Percentiles rank a stretch among this genome's conserved stretches.
These are phyloP conservation scores for Tuber aestivum DNA, from an alignment of 495 filamentous ascomycete genomes.

Conservation along the genomic window DNA sequence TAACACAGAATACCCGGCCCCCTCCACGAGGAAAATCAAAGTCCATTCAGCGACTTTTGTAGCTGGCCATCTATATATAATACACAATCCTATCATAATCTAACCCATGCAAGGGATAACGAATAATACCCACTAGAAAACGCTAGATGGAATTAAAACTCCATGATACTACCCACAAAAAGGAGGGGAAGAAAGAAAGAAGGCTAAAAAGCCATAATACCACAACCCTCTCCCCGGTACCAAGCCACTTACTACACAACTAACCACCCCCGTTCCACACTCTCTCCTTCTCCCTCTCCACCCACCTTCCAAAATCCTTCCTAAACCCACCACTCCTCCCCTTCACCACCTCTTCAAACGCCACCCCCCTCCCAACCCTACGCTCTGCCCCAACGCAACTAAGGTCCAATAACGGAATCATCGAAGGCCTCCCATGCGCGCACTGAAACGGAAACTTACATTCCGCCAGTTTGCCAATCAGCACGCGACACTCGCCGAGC, in stretches of 20 bases:
- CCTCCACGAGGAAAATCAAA: background rate
- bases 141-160: background rate
- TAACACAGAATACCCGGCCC: background rate
- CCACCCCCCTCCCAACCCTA: conserved; percentile 13
- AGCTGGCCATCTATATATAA: background rate
- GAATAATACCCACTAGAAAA: conserved; percentile 5
- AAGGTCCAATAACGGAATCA: conserved; percentile 63
- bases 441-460: conserved; percentile 91
- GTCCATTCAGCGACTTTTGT: background rate
- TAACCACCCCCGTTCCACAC: background rate
- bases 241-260: background rate
- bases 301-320: conserved; percentile 23
- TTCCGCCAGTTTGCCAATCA: conserved; percentile 57
- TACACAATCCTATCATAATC: background rate
- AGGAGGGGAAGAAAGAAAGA: background rate
- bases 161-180: background rate
- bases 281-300: conserved; percentile 11
- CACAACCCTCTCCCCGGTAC: background rate
- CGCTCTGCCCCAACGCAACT: conserved; percentile 3
- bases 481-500: conserved; percentile 56
- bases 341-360: background rate
- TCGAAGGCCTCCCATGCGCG: conserved; percentile 74
- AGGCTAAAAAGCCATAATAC: conserved; percentile 10
- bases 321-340: conserved; percentile 14
- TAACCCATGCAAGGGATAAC: background rate